Conservation (phyloP, 768 basidiomycete species). For the Naganishia onofrii region DNA sequence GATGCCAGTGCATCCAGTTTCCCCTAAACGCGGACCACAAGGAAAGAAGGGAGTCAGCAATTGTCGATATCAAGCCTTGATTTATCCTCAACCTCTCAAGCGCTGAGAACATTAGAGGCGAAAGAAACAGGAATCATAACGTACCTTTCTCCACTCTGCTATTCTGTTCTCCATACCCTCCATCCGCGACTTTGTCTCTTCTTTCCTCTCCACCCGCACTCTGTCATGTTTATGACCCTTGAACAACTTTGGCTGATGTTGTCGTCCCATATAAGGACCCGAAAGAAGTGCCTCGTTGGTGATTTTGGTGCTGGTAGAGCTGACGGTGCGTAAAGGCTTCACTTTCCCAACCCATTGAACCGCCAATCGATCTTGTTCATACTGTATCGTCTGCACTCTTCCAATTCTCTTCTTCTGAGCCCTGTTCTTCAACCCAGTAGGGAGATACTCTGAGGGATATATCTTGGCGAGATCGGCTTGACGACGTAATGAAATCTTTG, state of each 20-base stretch:
- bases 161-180: conserved; percentile 47
- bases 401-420: background rate
- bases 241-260: conserved; percentile 36
- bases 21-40: background rate
- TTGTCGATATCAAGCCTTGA: too few species aligned
- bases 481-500: conserved; percentile 37
- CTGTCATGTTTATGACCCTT: conserved; percentile 48
- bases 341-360: conserved; percentile 37
- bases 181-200: conserved; percentile 41
- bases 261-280: conserved; percentile 37
- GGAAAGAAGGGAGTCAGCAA: too few species aligned
- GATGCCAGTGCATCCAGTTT: conserved; percentile 23
- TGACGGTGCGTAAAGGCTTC: background rate
- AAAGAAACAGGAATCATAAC: conserved; percentile 7
- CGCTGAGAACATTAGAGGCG: too few species aligned
- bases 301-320: background rate
- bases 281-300: background rate
- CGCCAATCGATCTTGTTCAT: conserved; percentile 27
- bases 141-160: conserved; percentile 45
- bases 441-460: conserved; percentile 32
- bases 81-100: too few species aligned
- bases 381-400: conserved; percentile 22
- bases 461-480: conserved; percentile 38
- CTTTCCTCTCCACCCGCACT: conserved; percentile 34
- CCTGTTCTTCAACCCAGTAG: conserved; percentile 3